These are phyloP conservation scores for Neurospora tetrasperma DNA, from an alignment of 495 filamentous ascomycete species.

Conservation along the genomic window DNA sequence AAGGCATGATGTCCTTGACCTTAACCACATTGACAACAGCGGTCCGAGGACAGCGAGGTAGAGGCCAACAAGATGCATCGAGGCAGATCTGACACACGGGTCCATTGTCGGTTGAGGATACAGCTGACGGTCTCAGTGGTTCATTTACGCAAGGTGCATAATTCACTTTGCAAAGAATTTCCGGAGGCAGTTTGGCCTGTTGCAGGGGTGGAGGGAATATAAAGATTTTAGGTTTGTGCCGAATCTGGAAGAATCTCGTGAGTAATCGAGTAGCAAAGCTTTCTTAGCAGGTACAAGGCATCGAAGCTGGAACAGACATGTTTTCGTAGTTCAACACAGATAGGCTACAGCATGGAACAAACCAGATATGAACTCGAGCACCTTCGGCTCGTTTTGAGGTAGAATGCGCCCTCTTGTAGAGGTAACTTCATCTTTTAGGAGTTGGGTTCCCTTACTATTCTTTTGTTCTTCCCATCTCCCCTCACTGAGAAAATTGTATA, in stretches of 20 bases:
- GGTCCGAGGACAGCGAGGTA: neutral
- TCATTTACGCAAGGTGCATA: neutral
- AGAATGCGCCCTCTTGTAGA: neutral
- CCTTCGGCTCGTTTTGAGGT: neutral
- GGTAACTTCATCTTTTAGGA: neutral
- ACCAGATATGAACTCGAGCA: neutral
- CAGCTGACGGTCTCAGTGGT: neutral
- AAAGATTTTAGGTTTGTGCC: rapidly evolving
- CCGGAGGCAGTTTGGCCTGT: neutral
- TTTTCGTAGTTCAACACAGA: neutral
- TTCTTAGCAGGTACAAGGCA: neutral
- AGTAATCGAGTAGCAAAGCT: neutral
- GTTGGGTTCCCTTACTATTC: too few relatives aligned
- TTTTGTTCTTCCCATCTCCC: too few relatives aligned
- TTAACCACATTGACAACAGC: neutral
- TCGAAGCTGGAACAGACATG: neutral
- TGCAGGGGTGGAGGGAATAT: neutral
- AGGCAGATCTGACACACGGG: neutral
- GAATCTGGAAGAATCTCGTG: neutral
- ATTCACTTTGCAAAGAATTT: neutral
- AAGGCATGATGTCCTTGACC: neutral
- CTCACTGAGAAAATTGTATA: too few relatives aligned
- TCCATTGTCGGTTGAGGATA: neutral
- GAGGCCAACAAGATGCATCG: neutral
- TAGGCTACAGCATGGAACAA: neutral